Percentiles rank a stretch among this genome's conserved stretches.
These are phyloP conservation scores for Umbelopsis ramanniana DNA, from an alignment of 192 early-diverging fungal genomes.

Conservation along the genomic window DNA sequence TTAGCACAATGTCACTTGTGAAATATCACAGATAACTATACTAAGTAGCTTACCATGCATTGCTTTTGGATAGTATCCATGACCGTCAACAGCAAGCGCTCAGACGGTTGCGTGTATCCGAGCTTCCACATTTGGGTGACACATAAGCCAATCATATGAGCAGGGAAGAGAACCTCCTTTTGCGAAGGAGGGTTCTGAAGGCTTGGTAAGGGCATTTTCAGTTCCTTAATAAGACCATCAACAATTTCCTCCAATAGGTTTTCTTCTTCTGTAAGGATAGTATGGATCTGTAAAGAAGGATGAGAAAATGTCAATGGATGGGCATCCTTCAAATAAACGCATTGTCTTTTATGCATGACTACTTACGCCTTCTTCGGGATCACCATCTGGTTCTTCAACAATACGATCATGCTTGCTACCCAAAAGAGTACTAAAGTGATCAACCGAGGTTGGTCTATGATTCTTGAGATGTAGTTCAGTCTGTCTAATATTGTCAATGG, in stretches of 20 bases:
- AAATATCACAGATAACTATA: not conserved
- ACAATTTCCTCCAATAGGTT: slow-evolving; percentile 78
- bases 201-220: slow-evolving; percentile 87
- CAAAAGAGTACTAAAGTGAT: slow-evolving; percentile 30
- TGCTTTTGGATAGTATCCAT: slow-evolving; percentile 80
- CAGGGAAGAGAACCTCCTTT: slow-evolving; percentile 93
- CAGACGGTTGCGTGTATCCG: slow-evolving; percentile 79
- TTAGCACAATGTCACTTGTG: not conserved
- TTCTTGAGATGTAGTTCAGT: slow-evolving; percentile 39
- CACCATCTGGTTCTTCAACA: slow-evolving; percentile 35
- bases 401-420: slow-evolving; percentile 32
- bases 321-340: too few relatives aligned
- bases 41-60: slow-evolving; percentile 49
- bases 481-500: slow-evolving; percentile 42
- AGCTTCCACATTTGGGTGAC: slow-evolving; percentile 83
- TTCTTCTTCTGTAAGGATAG: slow-evolving; percentile 64
- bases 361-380: slow-evolving; percentile 42
- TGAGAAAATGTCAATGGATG: not conserved
- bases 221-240: slow-evolving; percentile 83
- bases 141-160: slow-evolving; percentile 88
- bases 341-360: not conserved
- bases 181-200: slow-evolving; percentile 71
- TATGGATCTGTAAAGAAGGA: slow-evolving; percentile 32
- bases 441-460: slow-evolving; percentile 42
- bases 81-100: slow-evolving; percentile 79